phyloP scores from a whole-genome alignment of 2,329 filamentous ascomycete species.

The Stagonosporopsis tanaceti region DNA sequence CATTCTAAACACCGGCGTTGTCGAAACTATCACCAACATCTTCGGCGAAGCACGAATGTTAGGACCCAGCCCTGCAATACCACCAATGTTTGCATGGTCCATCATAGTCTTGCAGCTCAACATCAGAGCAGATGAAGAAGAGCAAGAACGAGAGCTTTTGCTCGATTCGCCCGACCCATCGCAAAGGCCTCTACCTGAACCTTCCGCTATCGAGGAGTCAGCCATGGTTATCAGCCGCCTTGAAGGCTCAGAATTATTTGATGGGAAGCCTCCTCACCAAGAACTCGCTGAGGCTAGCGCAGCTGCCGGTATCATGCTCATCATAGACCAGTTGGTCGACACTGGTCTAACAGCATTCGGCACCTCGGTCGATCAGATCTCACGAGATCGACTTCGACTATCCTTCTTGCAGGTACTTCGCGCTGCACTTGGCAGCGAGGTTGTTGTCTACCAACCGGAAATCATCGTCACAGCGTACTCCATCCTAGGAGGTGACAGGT shows the following conservation, averaged over 20 bases:
- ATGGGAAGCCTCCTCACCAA: slow-evolving; percentile 35
- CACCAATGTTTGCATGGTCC: slow-evolving; percentile 82
- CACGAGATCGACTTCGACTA: slow-evolving; percentile 69
- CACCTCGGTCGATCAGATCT: slow-evolving; percentile 58
- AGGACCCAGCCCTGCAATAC: slow-evolving; percentile 70
- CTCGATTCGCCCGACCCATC: slow-evolving; percentile 33
- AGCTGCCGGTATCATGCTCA: slow-evolving; percentile 32
- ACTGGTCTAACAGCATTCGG: slow-evolving; percentile 54
- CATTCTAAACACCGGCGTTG: slow-evolving; percentile 71
- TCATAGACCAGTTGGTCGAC: slow-evolving; percentile 38
- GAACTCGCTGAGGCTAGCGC: slow-evolving; percentile 39
- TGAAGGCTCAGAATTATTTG: slow-evolving; percentile 37
- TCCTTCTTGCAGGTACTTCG: slow-evolving; percentile 76
- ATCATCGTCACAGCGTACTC: slow-evolving; percentile 72
- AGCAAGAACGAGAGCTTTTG: slow-evolving; percentile 39
- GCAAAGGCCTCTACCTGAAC: slow-evolving; percentile 19
- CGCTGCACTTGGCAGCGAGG: slow-evolving; percentile 63
- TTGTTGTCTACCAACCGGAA: slow-evolving; percentile 76
- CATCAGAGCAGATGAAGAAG: slow-evolving; percentile 29
- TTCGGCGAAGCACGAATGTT: slow-evolving; percentile 65
- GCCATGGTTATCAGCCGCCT: slow-evolving; percentile 32
- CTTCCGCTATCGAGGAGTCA: slow-evolving; percentile 40
- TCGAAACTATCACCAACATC: slow-evolving; percentile 77
- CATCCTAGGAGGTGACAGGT: slow-evolving; percentile 63
- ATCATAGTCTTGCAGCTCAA: slow-evolving; percentile 61